Evolutionary conservation across 768 basidiomycete genomes (phyloP).

Genomic region (Auricularia sp.): DNA sequence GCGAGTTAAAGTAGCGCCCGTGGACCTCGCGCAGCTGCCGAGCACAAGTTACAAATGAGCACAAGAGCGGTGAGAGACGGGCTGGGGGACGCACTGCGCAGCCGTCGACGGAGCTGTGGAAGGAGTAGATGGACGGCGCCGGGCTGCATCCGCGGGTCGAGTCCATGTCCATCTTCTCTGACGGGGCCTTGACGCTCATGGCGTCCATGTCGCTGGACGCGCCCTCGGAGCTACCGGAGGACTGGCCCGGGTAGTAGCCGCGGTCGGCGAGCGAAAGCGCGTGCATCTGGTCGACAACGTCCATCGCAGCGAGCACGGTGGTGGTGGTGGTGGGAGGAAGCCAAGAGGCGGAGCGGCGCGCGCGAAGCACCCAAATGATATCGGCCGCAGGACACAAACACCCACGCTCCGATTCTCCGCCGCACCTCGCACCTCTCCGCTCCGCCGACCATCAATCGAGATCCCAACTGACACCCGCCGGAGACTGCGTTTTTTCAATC

Average conservation of each 20-base stretch:
- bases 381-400: too few species aligned
- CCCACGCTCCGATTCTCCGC: too few species aligned
- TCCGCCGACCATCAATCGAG: too few species aligned
- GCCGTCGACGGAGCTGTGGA: background rate
- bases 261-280: background rate
- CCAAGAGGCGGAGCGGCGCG: too few species aligned
- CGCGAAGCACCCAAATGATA: too few species aligned
- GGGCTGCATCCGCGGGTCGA: background rate
- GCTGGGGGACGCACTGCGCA: background rate
- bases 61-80: background rate
- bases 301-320: background rate
- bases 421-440: too few species aligned
- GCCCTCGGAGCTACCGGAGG: background rate
- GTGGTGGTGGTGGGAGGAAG: too few species aligned
- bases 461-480: too few species aligned
- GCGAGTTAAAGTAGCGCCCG: background rate
- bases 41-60: background rate
- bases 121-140: background rate
- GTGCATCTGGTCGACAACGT: background rate
- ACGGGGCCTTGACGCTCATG: background rate
- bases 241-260: background rate
- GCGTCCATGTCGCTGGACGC: background rate
- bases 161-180: background rate
- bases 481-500: too few species aligned
- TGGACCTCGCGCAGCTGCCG: background rate